Percentiles rank a stretch among this genome's conserved stretches.
Conservation (phyloP, 352 stramenopile species). For the Globisporangium rhizosaccharum region DNA sequence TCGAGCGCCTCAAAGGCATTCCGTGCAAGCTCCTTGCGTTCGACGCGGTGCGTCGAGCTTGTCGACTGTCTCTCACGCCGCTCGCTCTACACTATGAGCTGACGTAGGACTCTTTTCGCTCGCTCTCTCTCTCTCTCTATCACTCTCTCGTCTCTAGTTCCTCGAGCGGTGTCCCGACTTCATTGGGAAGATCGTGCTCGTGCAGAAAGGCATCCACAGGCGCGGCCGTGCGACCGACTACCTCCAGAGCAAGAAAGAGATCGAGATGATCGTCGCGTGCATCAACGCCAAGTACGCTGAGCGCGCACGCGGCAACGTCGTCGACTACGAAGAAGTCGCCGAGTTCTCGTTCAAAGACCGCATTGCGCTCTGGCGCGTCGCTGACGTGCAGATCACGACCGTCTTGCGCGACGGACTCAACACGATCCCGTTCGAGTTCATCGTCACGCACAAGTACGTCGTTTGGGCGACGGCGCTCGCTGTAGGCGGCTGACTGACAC, state of each 20-base stretch:
- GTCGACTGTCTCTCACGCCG: background rate
- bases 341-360: conserved; percentile 67
- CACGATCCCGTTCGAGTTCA: conserved; percentile 79
- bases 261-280: conserved; percentile 80
- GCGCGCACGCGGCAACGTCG: conserved; percentile 39
- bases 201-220: conserved; percentile 75
- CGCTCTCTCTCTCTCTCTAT: too few relatives aligned
- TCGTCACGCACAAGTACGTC: conserved; percentile 64
- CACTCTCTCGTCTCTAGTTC: conserved; percentile 41
- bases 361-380: conserved; percentile 71
- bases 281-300: conserved; percentile 91
- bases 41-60: conserved; percentile 38
- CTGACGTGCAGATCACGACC: conserved; percentile 72
- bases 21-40: conserved; percentile 96
- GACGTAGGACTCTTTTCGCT: background rate
- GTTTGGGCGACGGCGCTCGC: background rate
- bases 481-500: too few relatives aligned
- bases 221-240: conserved; percentile 92
- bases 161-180: conserved; percentile 83
- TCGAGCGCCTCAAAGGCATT: conserved; percentile 96
- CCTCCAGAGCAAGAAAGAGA: conserved; percentile 91
- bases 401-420: conserved; percentile 77
- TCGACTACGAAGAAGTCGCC: conserved; percentile 73
- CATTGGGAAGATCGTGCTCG: conserved; percentile 72
- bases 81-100: background rate